These are phyloP conservation scores for Neopestalotiopsis sp. DNA, from an alignment of 2,329 filamentous ascomycete species.

Conservation along the genomic window DNA sequence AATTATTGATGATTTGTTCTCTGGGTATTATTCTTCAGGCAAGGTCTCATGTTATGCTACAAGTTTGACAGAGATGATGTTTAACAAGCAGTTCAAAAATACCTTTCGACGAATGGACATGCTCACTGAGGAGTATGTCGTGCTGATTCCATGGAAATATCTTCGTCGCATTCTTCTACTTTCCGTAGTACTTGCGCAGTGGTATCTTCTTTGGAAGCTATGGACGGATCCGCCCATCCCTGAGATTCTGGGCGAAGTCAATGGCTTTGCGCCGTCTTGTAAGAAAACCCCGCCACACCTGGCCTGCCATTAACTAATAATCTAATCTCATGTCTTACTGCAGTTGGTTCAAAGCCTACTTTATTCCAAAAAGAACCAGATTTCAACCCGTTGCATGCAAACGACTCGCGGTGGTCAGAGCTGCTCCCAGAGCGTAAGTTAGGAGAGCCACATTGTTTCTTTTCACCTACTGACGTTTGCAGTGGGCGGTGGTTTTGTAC, in stretches of 20 bases:
- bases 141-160: neutral
- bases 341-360: neutral
- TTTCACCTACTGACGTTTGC: neutral
- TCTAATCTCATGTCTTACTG: neutral
- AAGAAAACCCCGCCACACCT: neutral
- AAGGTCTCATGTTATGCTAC: neutral
- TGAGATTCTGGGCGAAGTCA: neutral
- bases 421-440: neutral
- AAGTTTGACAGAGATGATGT: neutral
- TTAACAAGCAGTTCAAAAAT: neutral
- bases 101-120: neutral
- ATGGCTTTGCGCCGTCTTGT: neutral
- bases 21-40: neutral
- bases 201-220: neutral
- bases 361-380: neutral
- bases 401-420: neutral
- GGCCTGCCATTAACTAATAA: neutral
- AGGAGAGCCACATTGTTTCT: neutral
- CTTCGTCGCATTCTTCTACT: neutral
- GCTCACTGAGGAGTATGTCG: neutral
- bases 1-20: neutral
- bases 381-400: neutral
- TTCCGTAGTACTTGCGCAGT: neutral
- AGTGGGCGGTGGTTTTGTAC: neutral
- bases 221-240: neutral